Evolutionary conservation across 129 eudicot species (phyloP), one percentile per base, ranked within the genome.

Genomic region (Lactuca sativa): DNA sequence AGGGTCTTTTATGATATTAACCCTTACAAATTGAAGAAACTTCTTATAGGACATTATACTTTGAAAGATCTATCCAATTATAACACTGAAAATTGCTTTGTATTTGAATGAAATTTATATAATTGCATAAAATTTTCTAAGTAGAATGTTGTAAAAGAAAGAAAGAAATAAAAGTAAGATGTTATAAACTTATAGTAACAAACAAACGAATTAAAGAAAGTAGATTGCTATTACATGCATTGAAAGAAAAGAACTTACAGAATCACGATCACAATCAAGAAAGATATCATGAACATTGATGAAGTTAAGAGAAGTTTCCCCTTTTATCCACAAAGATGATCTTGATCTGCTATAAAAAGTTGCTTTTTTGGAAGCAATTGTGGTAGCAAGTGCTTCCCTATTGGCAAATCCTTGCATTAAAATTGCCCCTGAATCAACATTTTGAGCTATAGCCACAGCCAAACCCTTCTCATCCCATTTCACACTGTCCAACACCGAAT

Each of bases 371-470:
- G 98, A 86, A 70, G 96, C 63, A 65, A 92, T 86, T 13, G 96
- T 85, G 17, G 84, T 69, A 0, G 84, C 74, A 30, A 91, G 90
- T 40, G 97, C 97, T 3, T 91, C 95, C 83, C 69, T 85, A 54
- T 91, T 85, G 57, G 76, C 90, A 79, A 91, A 87, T 21, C 95
- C 97, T 85, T 90, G 95, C 95, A 90, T 85, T 74, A 89, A 75
- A 47, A 93, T 85, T 56, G 95, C 97, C 67, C 97, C 97, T 0
- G 97, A 83, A 77, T 95, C 97, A 55, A 95, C 93, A 81, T 95
- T 84, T 82, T 95, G 99, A 62, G 99, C 99, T 51, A 95, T 95
- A 32, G 96, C 99, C 79, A 95, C 99, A 12, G 99, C 99, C 84
- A 95, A 79, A 47, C 99, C 97, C 75, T 95, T 90, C 17, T 95